Percentiles rank a stretch among this genome's conserved stretches.
These are phyloP conservation scores for Clitocybe nebularis DNA, from an alignment of 1,284 basidiomycete genomes.

Conservation along the genomic window DNA sequence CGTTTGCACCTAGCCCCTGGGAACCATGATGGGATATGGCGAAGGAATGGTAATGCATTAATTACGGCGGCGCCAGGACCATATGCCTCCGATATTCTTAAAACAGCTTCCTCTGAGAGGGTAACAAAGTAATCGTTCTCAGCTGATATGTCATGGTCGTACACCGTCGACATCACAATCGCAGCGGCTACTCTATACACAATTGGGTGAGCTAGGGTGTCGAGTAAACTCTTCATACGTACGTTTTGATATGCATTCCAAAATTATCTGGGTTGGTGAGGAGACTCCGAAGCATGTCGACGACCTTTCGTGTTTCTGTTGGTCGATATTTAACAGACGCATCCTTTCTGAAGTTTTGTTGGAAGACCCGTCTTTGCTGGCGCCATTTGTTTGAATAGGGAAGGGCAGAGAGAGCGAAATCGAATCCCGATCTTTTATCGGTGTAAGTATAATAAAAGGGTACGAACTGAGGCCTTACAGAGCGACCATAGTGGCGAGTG, in stretches of 20 bases:
- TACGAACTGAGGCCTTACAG: conserved; percentile 19
- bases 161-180: conserved; percentile 14
- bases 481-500: conserved; percentile 28
- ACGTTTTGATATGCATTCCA: conserved; percentile 18
- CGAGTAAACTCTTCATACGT: too few relatives aligned
- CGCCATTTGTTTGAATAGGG: conserved; percentile 40
- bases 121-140: conserved; percentile 16
- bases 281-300: conserved; percentile 29
- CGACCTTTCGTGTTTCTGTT: conserved; percentile 27
- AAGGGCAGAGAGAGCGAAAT: conserved; percentile 30
- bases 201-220: too few relatives aligned
- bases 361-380: conserved; percentile 30
- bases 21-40: conserved; percentile 21
- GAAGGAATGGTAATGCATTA: conserved; percentile 18
- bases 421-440: conserved; percentile 33
- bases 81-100: conserved; percentile 9
- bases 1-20: conserved; percentile 20
- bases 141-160: conserved; percentile 9
- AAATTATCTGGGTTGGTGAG: conserved; percentile 25
- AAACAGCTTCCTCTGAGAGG: conserved; percentile 13
- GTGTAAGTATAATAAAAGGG: background rate
- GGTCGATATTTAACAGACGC: conserved; percentile 22
- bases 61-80: conserved; percentile 17
- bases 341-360: conserved; percentile 28
- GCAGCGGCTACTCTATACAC: conserved; percentile 5